A percentile compares a stretch with the other conserved stretches of the same genome.
Conservation (phyloP, 2,329 filamentous ascomycete genomes). For the Phialemoniopsis sp. region DNA sequence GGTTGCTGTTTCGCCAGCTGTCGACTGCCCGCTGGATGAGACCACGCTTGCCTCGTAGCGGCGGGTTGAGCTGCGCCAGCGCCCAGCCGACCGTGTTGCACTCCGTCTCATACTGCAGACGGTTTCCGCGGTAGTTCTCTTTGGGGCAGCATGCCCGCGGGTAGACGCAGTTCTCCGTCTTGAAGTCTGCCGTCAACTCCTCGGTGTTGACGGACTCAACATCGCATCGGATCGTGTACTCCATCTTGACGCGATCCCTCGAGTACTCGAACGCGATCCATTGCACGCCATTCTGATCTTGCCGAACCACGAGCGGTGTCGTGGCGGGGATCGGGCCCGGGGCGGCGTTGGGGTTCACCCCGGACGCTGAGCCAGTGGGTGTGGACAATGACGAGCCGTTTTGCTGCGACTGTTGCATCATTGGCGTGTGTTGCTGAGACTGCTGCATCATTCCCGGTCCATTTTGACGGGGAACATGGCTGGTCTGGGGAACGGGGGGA, state of each 20-base stretch:
- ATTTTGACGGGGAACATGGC: constrained; percentile 32
- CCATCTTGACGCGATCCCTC: constrained; percentile 95
- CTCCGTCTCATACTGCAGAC: constrained; percentile 94
- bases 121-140: constrained; percentile 94
- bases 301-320: constrained; percentile 86
- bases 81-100: constrained; percentile 99
- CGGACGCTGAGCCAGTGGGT: constrained; percentile 41
- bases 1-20: constrained; percentile 98
- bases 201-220: constrained; percentile 96
- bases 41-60: constrained; percentile 86
- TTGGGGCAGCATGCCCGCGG: constrained; percentile 92
- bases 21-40: constrained; percentile 96
- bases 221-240: constrained; percentile 97
- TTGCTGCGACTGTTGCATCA: constrained; percentile 25
- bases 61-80: constrained; percentile 85
- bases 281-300: constrained; percentile 94
- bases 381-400: constrained; percentile 37
- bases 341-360: constrained; percentile 82
- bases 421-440: constrained; percentile 9
- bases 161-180: constrained; percentile 97
- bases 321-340: constrained; percentile 96
- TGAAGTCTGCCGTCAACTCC: constrained; percentile 81
- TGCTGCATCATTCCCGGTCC: constrained; percentile 37
- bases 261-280: constrained; percentile 99
- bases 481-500: too few species aligned